phyloP scores from a whole-genome alignment of 495 filamentous ascomycete genomes.

The Aspergillus leporis region DNA sequence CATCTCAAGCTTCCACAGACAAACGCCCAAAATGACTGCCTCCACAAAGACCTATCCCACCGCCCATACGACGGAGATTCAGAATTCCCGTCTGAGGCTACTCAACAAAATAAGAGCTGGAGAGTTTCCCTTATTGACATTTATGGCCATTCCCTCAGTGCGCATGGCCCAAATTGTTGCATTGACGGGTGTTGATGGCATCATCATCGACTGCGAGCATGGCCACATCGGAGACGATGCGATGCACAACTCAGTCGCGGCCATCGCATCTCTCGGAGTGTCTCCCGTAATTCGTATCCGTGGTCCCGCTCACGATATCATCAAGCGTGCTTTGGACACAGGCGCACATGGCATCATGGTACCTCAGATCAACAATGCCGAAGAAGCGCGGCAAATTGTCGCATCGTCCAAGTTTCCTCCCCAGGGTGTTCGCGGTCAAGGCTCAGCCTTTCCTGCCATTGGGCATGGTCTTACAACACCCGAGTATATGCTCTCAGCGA shows the following conservation, averaged over 20 bases:
- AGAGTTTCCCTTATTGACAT: constrained; percentile 32
- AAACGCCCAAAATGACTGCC: background rate
- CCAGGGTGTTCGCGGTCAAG: constrained; percentile 27
- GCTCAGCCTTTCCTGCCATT: constrained; percentile 33
- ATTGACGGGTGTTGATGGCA: constrained; percentile 34
- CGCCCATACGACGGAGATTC: constrained; percentile 17
- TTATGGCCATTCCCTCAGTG: constrained; percentile 33
- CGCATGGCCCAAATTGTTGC: constrained; percentile 33
- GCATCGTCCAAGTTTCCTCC: constrained; percentile 46
- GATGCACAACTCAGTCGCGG: constrained; percentile 83
- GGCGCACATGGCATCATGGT: constrained; percentile 65
- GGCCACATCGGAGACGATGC: constrained; percentile 55
- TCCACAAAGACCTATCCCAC: background rate
- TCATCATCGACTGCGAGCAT: constrained; percentile 35
- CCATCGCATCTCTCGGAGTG: constrained; percentile 65
- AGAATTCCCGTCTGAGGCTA: constrained; percentile 27
- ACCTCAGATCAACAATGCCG: constrained; percentile 63
- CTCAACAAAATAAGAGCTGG: constrained; percentile 29
- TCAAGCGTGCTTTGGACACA: constrained; percentile 49
- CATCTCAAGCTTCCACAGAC: background rate
- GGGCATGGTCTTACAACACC: constrained; percentile 21
- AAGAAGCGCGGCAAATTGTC: constrained; percentile 64
- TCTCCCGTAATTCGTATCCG: constrained; percentile 68
- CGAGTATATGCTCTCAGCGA: constrained; percentile 72
- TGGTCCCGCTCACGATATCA: constrained; percentile 47